Percentiles rank a stretch among this genome's conserved stretches.
phyloP scores from a whole-genome alignment of 164 flowering plant species.

The Kingdonia uniflora region DNA sequence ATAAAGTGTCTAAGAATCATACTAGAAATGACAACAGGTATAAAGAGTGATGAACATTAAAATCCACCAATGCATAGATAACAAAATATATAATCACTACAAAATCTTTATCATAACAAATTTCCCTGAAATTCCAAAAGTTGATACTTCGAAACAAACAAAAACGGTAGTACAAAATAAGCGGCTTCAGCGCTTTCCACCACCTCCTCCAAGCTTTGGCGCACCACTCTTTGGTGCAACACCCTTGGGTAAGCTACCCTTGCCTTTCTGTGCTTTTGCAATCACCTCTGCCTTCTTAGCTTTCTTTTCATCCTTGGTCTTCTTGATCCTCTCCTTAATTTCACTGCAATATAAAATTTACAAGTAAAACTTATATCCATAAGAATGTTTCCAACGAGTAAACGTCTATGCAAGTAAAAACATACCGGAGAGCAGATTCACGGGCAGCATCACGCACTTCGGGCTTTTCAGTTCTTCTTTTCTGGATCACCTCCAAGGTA shows the following conservation, averaged over 20 bases:
- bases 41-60: too few relatives aligned
- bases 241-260: constrained; percentile 28
- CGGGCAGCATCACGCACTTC: constrained; percentile 46
- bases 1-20: too few relatives aligned
- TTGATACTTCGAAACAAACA: too few relatives aligned
- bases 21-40: too few relatives aligned
- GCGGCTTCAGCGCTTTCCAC: constrained; percentile 30
- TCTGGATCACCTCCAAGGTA: constrained; percentile 41
- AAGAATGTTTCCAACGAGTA: too few relatives aligned
- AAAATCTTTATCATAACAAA: too few relatives aligned
- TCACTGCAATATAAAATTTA: constrained; percentile 19
- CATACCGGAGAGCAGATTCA: constrained; percentile 42
- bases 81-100: too few relatives aligned
- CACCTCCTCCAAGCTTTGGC: constrained; percentile 45
- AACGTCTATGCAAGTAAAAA: too few relatives aligned
- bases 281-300: constrained; percentile 40
- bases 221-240: constrained; percentile 28
- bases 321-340: constrained; percentile 41
- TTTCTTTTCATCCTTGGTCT: constrained; percentile 45
- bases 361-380: too few relatives aligned
- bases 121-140: too few relatives aligned
- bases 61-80: too few relatives aligned
- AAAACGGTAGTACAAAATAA: neutral
- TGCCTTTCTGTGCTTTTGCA: constrained; percentile 28
- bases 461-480: constrained; percentile 36